phyloP scores from a whole-genome alignment of 2,329 filamentous ascomycete genomes.

The Aspergillus transmontanensis region DNA sequence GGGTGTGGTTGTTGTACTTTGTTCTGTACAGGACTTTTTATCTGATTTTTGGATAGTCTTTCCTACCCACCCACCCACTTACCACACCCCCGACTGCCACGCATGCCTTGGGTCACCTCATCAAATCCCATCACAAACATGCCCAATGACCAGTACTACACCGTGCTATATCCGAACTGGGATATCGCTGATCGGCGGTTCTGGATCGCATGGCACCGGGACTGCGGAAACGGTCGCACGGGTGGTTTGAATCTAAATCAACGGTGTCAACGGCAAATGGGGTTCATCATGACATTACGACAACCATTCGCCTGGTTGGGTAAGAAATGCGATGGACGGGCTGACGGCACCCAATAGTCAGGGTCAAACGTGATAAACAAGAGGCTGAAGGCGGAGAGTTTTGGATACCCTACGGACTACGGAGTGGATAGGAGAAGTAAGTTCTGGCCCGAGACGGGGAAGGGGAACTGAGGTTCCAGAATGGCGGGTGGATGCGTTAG shows the following conservation, averaged over 20 bases:
- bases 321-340: neutral
- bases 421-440: neutral
- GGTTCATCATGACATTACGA: neutral
- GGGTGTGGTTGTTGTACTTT: neutral
- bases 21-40: neutral
- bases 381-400: constrained; percentile 2
- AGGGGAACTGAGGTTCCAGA: constrained; percentile 4
- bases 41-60: neutral
- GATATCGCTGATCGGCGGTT: constrained; percentile 1
- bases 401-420: neutral
- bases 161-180: neutral
- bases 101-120: neutral
- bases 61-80: neutral
- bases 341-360: neutral
- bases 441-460: constrained; percentile 3
- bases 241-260: neutral
- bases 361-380: neutral
- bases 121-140: constrained; percentile 1
- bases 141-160: neutral
- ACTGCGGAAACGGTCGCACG: neutral
- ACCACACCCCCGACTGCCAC: neutral
- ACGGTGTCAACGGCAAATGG: neutral
- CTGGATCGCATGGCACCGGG: neutral
- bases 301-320: neutral
- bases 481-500: constrained; percentile 2